Evolutionary conservation across 495 filamentous ascomycete genomes (phyloP).

Genomic region (Bryoglossum gracile): DNA sequence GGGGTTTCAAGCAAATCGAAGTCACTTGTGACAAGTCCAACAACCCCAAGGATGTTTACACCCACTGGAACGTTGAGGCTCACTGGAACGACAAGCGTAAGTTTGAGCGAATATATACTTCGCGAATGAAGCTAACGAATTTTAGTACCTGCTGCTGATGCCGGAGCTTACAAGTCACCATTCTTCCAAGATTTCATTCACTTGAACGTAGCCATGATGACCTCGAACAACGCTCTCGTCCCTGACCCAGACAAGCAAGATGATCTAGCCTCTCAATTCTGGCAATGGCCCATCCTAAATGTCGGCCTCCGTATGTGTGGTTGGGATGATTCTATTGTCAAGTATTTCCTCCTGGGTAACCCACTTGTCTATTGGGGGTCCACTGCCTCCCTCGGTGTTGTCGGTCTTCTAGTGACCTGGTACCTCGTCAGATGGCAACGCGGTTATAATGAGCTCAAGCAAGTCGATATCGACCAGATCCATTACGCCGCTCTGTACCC

Average conservation of each 20-base stretch:
- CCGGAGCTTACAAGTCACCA: constrained; percentile 90
- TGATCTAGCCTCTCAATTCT: constrained; percentile 91
- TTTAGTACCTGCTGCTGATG: constrained; percentile 80
- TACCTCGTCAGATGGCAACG: constrained; percentile 95
- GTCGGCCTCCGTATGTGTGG: constrained; percentile 97
- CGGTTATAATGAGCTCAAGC: constrained; percentile 77
- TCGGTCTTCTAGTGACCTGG: constrained; percentile 66
- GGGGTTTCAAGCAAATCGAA: constrained; percentile 99
- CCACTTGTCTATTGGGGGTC: constrained; percentile 94
- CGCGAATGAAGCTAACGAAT: constrained; percentile 14
- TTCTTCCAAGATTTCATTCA: constrained; percentile 97
- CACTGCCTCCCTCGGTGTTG: constrained; percentile 65
- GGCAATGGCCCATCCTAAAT: constrained; percentile 96
- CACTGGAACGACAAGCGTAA: constrained; percentile 91
- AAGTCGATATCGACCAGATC: constrained; percentile 78
- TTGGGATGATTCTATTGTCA: constrained; percentile 92
- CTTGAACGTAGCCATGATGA: constrained; percentile 99
- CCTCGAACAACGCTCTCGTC: constrained; percentile 96
- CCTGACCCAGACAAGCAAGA: constrained; percentile 99
- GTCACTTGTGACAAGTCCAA: constrained; percentile 92
- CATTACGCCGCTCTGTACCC: constrained; percentile 93
- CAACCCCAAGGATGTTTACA: constrained; percentile 86
- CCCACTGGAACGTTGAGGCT: constrained; percentile 97
- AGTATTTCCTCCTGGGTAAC: constrained; percentile 98
- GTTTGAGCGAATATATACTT: constrained; percentile 27